Base-by-base conservation (phyloP, 2,329 filamentous ascomycete genomes). In the Xylariaceae sp. region DNA sequence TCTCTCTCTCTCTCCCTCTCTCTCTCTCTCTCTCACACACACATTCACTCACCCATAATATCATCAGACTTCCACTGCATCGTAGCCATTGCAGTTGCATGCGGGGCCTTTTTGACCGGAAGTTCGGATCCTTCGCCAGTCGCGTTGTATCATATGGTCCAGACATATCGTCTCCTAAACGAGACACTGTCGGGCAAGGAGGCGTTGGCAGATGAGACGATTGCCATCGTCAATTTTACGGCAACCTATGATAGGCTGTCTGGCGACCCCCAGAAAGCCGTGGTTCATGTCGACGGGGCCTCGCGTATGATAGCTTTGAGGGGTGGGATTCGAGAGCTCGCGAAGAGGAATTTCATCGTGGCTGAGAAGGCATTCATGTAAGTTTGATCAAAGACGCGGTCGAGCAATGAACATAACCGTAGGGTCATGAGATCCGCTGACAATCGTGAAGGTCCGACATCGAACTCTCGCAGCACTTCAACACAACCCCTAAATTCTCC, bases 191-290 rank as follows among this genome's bases (percentile, higher is more conserved):
- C 58, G 6, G 54, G 62, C 19, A 27, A 46, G 2, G 60, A 65
- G 4, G 63, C 64, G 4, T 52, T 67, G 4, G 62, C 63, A 3
- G 63, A 68, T 43, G 60, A 62, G 19, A 65, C 63, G 3, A 57
- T 69, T 5, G 62, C 58, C n/a, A 63, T 68, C 6, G 60, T 70
- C 37, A 44, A 68, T 31, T 59, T 61, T 6, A 59, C 67, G 4
- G 57, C 65, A n/a, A 55, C 56, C 5, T 67, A 65, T 7, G 67
- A 68, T 43, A 60, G 57, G 5, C 50, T 60, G 3, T 54, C 51
- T 31, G 58, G 56, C 34, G 37, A 54, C 8, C 35, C 45, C 12
- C 39, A 53, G 26, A 54, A 54, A 47, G 54, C 53, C 31, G 48
- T 56, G 51, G 29, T 62, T 27, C 60, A 59, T 32, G 48, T 59